phyloP scores from a whole-genome alignment of 768 basidiomycete species.

The Mycena polygramma region DNA sequence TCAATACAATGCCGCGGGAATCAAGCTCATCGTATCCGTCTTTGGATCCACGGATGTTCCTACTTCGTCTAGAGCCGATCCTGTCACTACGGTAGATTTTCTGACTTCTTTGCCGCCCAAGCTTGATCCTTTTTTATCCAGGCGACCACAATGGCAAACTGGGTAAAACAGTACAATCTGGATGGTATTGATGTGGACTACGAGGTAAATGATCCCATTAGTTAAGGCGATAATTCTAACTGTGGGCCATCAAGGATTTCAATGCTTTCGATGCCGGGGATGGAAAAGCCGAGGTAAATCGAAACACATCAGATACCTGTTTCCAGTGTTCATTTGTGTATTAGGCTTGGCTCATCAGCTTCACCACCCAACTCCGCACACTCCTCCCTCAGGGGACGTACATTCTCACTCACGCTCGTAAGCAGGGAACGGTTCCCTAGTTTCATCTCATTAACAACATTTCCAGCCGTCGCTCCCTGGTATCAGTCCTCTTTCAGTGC shows the following conservation, averaged over 20 bases:
- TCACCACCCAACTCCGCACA: slow-evolving; percentile 64
- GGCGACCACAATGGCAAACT: slow-evolving; percentile 75
- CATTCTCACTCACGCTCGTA: slow-evolving; percentile 70
- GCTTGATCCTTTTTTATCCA: neutral
- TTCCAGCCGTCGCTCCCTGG: slow-evolving; percentile 63
- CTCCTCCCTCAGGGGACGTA: slow-evolving; percentile 63
- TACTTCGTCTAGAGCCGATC: slow-evolving; percentile 68
- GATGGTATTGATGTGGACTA: slow-evolving; percentile 86
- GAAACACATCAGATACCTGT: slow-evolving; percentile 47
- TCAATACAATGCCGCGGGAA: slow-evolving; percentile 69
- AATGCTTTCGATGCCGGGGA: slow-evolving; percentile 51
- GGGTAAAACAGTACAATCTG: slow-evolving; percentile 69
- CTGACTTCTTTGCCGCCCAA: neutral
- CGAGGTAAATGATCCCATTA: slow-evolving; percentile 52
- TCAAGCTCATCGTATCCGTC: slow-evolving; percentile 73
- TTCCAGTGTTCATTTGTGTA: slow-evolving; percentile 45
- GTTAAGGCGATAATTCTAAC: neutral
- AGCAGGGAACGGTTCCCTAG: slow-evolving; percentile 34
- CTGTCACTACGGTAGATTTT: slow-evolving; percentile 54
- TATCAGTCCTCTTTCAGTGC: slow-evolving; percentile 40
- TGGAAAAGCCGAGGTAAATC: slow-evolving; percentile 28
- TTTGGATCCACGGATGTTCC: slow-evolving; percentile 74
- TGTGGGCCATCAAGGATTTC: slow-evolving; percentile 61
- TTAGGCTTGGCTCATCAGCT: slow-evolving; percentile 66
- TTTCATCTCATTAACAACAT: neutral